Evolutionary conservation across 169 alveolate genomes (phyloP).

Genomic region (Plasmodium berghei): DNA sequence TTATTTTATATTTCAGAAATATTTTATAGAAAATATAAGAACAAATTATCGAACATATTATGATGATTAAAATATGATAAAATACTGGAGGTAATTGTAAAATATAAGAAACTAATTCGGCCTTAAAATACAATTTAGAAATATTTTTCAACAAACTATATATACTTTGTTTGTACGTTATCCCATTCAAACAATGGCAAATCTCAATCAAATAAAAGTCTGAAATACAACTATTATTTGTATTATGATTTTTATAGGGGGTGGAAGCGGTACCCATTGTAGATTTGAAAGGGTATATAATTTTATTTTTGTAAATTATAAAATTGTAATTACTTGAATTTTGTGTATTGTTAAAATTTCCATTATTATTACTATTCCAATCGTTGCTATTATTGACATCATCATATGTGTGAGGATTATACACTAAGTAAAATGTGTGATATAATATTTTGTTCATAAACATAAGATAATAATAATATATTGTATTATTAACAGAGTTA

Average conservation of each 20-base stretch:
- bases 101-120: slow-evolving; percentile 65
- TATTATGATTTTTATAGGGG: slow-evolving; percentile 1
- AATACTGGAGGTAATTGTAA: slow-evolving; percentile 67
- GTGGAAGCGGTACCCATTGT: not conserved
- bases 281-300: slow-evolving; percentile 47
- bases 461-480: slow-evolving; percentile 36
- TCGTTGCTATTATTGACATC: not conserved
- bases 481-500: not conserved
- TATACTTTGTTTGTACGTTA: slow-evolving; percentile 60
- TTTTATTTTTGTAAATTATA: slow-evolving; percentile 53
- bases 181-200: slow-evolving; percentile 65
- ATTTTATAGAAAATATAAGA: slow-evolving; percentile 55
- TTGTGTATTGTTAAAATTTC: not conserved
- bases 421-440: slow-evolving; percentile 58
- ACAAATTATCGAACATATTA: slow-evolving; percentile 29
- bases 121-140: slow-evolving; percentile 54
- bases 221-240: slow-evolving; percentile 3
- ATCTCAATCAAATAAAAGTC: slow-evolving; percentile 61
- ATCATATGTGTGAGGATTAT: not conserved
- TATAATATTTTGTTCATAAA: slow-evolving; percentile 47
- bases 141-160: slow-evolving; percentile 24
- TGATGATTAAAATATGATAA: slow-evolving; percentile 33
- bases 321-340: slow-evolving; percentile 18
- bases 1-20: slow-evolving; percentile 55
- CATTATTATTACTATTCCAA: not conserved